Conservation (phyloP, 805 yeast genomes). For the Cyberlindnera mycetangii region DNA sequence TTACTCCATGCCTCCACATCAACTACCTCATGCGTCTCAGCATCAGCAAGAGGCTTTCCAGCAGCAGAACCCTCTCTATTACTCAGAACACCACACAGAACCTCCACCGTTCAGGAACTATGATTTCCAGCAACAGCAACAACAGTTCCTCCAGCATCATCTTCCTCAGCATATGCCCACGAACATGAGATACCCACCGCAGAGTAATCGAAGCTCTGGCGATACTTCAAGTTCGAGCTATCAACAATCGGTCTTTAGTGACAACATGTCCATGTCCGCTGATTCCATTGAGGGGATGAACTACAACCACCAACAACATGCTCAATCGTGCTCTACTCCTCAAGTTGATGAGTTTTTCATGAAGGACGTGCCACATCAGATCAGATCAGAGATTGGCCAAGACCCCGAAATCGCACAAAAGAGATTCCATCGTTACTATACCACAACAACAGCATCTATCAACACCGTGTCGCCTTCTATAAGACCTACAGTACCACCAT, state of each 20-base stretch:
- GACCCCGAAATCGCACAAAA: constrained; percentile 7
- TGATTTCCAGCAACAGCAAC: constrained; percentile 1
- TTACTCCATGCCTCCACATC: constrained; percentile 1
- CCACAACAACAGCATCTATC: constrained; percentile 8
- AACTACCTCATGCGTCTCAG: neutral
- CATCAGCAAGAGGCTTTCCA: neutral
- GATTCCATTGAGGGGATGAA: constrained; percentile 10
- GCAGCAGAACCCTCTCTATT: neutral
- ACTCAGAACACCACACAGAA: constrained; percentile 10
- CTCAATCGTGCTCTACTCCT: neutral
- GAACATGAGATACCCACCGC: constrained; percentile 3
- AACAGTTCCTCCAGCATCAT: constrained; percentile 1
- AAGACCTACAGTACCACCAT: constrained; percentile 13
- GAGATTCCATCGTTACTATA: constrained; percentile 23
- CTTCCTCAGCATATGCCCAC: neutral
- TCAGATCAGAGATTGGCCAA: constrained; percentile 15
- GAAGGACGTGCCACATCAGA: constrained; percentile 21
- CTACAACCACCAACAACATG: constrained; percentile 3
- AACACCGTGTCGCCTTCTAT: constrained; percentile 3
- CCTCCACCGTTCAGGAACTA: constrained; percentile 8
- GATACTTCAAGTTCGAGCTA: constrained; percentile 13
- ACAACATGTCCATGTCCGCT: constrained; percentile 10
- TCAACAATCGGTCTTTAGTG: constrained; percentile 21
- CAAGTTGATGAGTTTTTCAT: constrained; percentile 20
- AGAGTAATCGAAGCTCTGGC: constrained; percentile 1